Percentiles rank a stretch among this genome's conserved stretches.
These are phyloP conservation scores for Halophytophthora polymorphica DNA, from an alignment of 352 stramenopile species.

Conservation along the genomic window DNA sequence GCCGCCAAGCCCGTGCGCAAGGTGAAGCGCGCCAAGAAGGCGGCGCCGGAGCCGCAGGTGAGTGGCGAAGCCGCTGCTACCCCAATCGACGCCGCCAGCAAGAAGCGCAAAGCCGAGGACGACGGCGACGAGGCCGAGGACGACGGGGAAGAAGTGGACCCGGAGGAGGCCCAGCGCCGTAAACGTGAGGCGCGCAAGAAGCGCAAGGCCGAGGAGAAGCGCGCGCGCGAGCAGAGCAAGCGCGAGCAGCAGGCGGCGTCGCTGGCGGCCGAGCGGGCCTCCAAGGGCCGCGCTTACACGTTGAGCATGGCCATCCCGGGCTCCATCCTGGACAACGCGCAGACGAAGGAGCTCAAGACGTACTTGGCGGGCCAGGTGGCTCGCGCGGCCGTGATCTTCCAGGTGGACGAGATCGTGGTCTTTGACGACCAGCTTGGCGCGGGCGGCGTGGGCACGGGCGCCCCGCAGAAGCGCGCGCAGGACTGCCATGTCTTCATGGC, in stretches of 20 bases:
- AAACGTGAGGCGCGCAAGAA: conserved; percentile 76
- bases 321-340: conserved; percentile 96
- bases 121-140: neutral
- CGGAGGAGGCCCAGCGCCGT: conserved; percentile 21
- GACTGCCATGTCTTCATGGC: conserved; percentile 85
- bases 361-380: conserved; percentile 96
- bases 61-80: neutral
- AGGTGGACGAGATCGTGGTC: conserved; percentile 98
- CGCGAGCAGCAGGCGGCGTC: conserved; percentile 33
- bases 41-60: conserved; percentile 24
- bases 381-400: conserved; percentile 95
- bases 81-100: conserved; percentile 3
- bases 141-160: conserved; percentile 5
- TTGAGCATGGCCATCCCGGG: conserved; percentile 96
- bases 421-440: conserved; percentile 94
- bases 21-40: conserved; percentile 29
- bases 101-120: conserved; percentile 15
- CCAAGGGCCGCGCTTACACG: conserved; percentile 85
- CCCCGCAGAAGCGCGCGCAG: conserved; percentile 50
- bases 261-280: conserved; percentile 31
- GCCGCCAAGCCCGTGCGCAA: conserved; percentile 25
- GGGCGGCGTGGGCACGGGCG: conserved; percentile 35
- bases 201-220: conserved; percentile 58
- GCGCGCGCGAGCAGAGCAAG: conserved; percentile 31
- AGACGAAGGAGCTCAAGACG: conserved; percentile 96